phyloP scores from a whole-genome alignment of 2,329 filamentous ascomycete genomes.

The Pseudocercospora ulei region DNA sequence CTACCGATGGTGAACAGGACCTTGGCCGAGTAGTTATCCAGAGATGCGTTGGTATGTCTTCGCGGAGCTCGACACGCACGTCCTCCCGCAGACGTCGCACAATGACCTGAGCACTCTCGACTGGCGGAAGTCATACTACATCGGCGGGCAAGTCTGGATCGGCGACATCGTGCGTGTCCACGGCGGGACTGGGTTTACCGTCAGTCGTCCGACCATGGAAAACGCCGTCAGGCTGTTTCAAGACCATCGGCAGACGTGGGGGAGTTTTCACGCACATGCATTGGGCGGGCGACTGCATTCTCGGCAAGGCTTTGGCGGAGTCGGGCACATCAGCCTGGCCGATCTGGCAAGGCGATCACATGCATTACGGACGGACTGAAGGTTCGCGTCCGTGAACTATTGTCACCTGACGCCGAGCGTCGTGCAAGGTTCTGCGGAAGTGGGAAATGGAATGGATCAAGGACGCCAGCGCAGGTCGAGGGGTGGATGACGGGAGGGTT shows the following conservation, averaged over 20 bases:
- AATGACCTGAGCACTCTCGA: conserved; percentile 37
- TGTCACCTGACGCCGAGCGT: conserved; percentile 23
- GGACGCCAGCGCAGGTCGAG: conserved; percentile 16
- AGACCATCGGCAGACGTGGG: conserved; percentile 32
- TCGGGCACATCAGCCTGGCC: conserved; percentile 26
- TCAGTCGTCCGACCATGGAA: conserved; percentile 37
- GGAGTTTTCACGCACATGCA: conserved; percentile 24
- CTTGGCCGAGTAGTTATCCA: conserved; percentile 31
- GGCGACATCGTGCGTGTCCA: conserved; percentile 35
- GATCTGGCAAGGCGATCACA: conserved; percentile 25
- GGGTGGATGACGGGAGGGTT: no score
- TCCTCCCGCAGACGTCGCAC: conserved; percentile 44
- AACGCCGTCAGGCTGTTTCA: conserved; percentile 34
- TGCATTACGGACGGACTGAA: conserved; percentile 22
- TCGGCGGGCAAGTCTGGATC: conserved; percentile 36
- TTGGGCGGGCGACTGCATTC: conserved; percentile 30
- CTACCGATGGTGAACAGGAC: conserved; percentile 46
- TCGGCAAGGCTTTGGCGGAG: conserved; percentile 26
- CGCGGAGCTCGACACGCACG: conserved; percentile 50
- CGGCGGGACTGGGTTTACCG: conserved; percentile 36
- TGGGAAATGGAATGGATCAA: conserved; percentile 26
- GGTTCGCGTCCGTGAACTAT: conserved; percentile 23
- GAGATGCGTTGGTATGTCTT: conserved; percentile 52
- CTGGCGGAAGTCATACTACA: conserved; percentile 37
- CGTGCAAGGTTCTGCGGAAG: conserved; percentile 22